Evolutionary conservation across 2,329 filamentous ascomycete genomes (phyloP), one percentile per base, ranked within the genome.

Genomic region (Aspergillus proliferans): DNA sequence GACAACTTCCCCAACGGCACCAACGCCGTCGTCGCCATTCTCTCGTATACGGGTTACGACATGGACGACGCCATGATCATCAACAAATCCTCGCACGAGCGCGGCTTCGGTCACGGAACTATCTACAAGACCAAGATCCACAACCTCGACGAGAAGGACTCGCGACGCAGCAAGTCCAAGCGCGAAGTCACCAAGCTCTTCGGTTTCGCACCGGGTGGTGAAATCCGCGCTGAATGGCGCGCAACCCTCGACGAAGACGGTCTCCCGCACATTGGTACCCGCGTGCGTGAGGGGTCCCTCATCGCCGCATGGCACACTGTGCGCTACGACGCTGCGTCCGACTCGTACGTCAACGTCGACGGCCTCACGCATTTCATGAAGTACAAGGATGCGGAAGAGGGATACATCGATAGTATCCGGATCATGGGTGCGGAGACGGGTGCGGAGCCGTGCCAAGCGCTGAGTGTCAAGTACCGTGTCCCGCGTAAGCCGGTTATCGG

Each of bases 11-110:
- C 93, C 47, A 96, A 97, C 66, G 93, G 93, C 24, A 91, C 84
- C 63, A 98, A 98, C 63, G 89, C 90, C 7, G 84, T 97, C 36
- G 93, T 98, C 50, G 93, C 93, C 51, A 94, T 98, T 68, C 95
- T 98, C 55, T 96, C 92, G 0, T 98, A 98, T 70, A 97, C 92
- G 2, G 93, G 92, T 46, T 98, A 97, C 73, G 93, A 98, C 78
- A 98, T 98, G 93, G 93, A 98, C 78, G 93, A 98, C 73, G 93
- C 93, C 67, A 97, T 97, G 92, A 97, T 98, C 66, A 78, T 98
- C 66, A 97, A 97, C 77, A 97, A 97, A 70, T 95, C 90, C 18
- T 85, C 92, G 2, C 89, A 96, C 69, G 93, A 98, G 71, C 84
- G 93, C 58, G 93, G 93, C 12, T 97, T 98, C 63, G 92, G 90